Percentiles rank a stretch among this genome's conserved stretches.
Evolutionary conservation across 176 grass and related monocot species (phyloP).

Genomic region (Avena atlantica): DNA sequence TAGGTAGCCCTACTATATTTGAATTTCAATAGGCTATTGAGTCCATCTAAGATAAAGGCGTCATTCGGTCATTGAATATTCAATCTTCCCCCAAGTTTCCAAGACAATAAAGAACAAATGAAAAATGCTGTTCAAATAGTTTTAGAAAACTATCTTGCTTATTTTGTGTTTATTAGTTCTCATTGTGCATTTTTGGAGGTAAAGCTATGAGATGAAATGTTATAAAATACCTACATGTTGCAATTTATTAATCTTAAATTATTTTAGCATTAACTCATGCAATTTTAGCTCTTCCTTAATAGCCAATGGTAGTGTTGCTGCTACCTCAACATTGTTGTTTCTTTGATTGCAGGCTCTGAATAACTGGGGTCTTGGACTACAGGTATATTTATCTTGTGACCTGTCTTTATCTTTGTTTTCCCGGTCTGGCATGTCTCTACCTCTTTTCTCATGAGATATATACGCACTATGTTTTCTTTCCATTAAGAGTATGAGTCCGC

Average conservation of each 20-base stretch:
- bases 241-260: slow-evolving; percentile 31
- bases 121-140: neutral
- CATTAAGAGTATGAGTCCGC: slow-evolving; percentile 41
- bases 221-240: slow-evolving; percentile 10
- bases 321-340: slow-evolving; percentile 32
- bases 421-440: slow-evolving; percentile 20
- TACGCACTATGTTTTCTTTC: slow-evolving; percentile 29
- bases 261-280: neutral
- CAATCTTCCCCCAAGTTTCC: slow-evolving; percentile 8
- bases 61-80: neutral
- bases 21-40: neutral
- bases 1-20: neutral
- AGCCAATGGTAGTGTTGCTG: slow-evolving; percentile 24
- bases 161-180: neutral
- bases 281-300: slow-evolving; percentile 16
- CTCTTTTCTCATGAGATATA: slow-evolving; percentile 35
- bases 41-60: slow-evolving; percentile 6
- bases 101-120: slow-evolving; percentile 6
- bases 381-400: slow-evolving; percentile 57
- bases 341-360: slow-evolving; percentile 81
- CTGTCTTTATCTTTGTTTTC: slow-evolving; percentile 31
- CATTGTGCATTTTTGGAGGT: neutral
- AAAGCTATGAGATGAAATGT: slow-evolving; percentile 30
- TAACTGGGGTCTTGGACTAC: slow-evolving; percentile 98
- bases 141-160: neutral